Evolutionary conservation across 176 grass and related monocot species (phyloP).

Genomic region (Alopecurus myosuroides): DNA sequence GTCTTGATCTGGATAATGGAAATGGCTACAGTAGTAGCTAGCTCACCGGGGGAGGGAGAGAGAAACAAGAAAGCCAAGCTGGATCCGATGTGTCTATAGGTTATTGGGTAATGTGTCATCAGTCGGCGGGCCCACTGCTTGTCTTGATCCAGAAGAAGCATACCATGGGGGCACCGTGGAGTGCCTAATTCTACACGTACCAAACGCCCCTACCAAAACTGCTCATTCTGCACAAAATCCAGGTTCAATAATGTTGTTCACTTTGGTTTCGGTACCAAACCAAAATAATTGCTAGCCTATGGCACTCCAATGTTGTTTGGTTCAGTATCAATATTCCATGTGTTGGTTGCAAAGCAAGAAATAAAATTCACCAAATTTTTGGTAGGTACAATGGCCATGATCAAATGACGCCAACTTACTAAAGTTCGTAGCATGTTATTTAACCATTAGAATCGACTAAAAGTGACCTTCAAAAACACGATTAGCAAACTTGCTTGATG

Average conservation of each 20-base stretch:
- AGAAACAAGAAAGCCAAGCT: not conserved
- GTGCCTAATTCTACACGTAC: not conserved
- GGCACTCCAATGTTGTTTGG: not conserved
- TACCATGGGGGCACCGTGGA: not conserved
- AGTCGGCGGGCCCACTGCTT: not conserved
- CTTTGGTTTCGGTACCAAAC: not conserved
- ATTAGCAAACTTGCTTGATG: not conserved
- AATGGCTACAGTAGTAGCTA: not conserved
- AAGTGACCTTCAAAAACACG: not conserved
- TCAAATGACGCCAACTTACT: too few relatives aligned
- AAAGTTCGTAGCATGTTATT: too few relatives aligned
- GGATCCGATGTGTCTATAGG: not conserved
- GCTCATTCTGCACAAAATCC: not conserved
- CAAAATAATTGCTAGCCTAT: not conserved
- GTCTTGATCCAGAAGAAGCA: not conserved
- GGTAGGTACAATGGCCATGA: too few relatives aligned
- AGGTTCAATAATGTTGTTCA: too few relatives aligned
- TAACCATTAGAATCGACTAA: too few relatives aligned
- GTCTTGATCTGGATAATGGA: not conserved
- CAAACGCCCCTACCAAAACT: not conserved
- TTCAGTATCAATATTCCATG: not conserved
- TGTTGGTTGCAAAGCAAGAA: not conserved
- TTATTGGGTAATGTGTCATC: not conserved
- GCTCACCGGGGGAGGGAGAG: not conserved
- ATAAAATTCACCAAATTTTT: not conserved